Evolutionary conservation across 83 land plant genomes (phyloP).

Genomic region (Thuja plicata): DNA sequence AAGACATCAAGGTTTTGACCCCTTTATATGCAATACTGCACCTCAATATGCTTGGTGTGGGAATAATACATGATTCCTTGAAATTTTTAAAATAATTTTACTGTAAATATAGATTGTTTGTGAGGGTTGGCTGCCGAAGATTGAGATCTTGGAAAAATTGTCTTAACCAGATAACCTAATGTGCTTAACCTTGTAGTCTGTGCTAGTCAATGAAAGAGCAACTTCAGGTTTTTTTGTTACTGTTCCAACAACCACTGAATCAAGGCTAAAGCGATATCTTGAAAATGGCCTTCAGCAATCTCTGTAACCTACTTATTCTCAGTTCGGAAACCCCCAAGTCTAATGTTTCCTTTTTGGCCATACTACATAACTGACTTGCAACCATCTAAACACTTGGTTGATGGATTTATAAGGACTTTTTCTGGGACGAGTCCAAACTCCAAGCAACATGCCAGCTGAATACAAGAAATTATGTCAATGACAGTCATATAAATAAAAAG

Average conservation of each 20-base stretch:
- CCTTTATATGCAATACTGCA: background rate
- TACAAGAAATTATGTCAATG: background rate
- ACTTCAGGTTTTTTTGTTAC: background rate
- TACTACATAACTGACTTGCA: background rate
- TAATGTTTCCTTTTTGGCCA: background rate
- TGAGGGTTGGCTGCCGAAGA: too few species aligned
- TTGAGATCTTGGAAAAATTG: too few species aligned
- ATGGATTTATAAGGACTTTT: background rate
- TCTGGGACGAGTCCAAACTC: background rate
- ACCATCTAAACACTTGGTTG: background rate
- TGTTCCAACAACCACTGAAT: background rate
- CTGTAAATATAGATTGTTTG: too few species aligned
- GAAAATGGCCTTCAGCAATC: background rate
- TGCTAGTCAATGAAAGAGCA: background rate
- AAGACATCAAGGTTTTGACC: background rate
- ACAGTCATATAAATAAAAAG: background rate
- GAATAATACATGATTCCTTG: background rate
- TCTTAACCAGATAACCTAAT: background rate
- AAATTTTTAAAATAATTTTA: background rate
- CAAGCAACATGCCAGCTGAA: background rate
- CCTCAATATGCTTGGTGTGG: background rate
- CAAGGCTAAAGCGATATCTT: background rate
- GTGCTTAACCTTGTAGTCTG: background rate
- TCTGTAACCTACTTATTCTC: background rate
- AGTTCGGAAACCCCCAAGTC: background rate